These are phyloP conservation scores for Senna tora DNA, from an alignment of 306 rosid species.

Conservation along the genomic window DNA sequence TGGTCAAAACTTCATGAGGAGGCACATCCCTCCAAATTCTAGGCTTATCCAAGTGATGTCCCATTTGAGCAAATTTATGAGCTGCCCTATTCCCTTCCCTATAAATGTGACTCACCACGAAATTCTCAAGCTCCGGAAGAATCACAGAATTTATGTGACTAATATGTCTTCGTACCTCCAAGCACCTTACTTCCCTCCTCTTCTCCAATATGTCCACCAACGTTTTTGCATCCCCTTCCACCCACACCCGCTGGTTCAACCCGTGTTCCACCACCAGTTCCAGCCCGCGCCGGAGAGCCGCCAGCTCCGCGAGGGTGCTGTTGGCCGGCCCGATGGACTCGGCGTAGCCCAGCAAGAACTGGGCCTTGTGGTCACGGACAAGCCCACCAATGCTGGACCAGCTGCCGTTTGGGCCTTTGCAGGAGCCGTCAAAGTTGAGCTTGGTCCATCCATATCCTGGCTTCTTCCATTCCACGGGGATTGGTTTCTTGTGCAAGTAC, in stretches of 20 bases:
- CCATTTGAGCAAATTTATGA: conserved; percentile 69
- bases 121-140: conserved; percentile 44
- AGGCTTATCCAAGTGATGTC: conserved; percentile 56
- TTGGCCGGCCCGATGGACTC: conserved; percentile 69
- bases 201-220: conserved; percentile 58
- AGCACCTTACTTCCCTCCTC: conserved; percentile 52
- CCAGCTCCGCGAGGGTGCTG: conserved; percentile 63
- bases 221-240: conserved; percentile 75
- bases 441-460: conserved; percentile 75
- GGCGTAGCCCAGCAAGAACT: conserved; percentile 70
- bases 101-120: conserved; percentile 56
- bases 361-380: conserved; percentile 66
- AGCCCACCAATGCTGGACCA: conserved; percentile 75
- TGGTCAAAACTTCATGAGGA: conserved; percentile 53
- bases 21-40: conserved; percentile 56
- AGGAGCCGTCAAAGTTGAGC: conserved; percentile 77
- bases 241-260: conserved; percentile 66
- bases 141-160: conserved; percentile 49
- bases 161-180: conserved; percentile 52
- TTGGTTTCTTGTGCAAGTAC: conserved; percentile 49
- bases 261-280: conserved; percentile 74
- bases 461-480: conserved; percentile 71
- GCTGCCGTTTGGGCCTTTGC: conserved; percentile 44
- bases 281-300: conserved; percentile 64
- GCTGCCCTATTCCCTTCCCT: conserved; percentile 80